Base-by-base conservation (phyloP, 768 basidiomycete species). In the Hypsizygus marmoreus region DNA sequence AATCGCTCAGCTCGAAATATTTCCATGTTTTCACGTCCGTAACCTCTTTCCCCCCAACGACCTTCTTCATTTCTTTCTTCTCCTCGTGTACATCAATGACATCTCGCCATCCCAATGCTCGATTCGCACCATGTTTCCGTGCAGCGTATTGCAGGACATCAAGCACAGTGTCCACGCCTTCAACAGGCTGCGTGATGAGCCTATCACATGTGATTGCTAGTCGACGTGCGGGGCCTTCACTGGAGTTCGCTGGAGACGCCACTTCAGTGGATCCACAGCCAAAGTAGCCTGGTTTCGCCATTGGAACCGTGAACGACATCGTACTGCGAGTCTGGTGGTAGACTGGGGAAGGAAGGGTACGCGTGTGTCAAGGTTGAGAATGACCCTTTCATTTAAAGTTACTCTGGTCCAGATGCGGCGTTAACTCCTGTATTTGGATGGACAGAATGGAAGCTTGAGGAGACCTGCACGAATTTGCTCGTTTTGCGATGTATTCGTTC, bases 11-110 rank as follows among this genome's bases (percentile, higher is more conserved):
- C 67, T 94, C 79, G 68, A 91, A 99, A 69, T 87, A 98, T 62
- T 88, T 91, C 95, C 95, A 99, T 45, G 76, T 91, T 80, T 99
- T 99, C 65, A 72, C 91, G 75, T 98, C 89, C 3, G 68, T 82
- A 23, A 84, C 75, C 64, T 92, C 81, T 65, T 93, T 85, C 24
- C 95, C 95, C 4, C 75, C 85, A 32, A 94, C 82, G 23, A 74
- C 71, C 75, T 93, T 95, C 62, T 79, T 86, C 25, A 97, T 80
- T 58, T 92, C 83, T 71, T 97, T 97, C 63, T 84, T 85, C 68
- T 97, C 95, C 57, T 91, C 83, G 60, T 91, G 73, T 16, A 84
- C 70, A 4, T 72, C 61, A 41, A 90, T 59, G 25, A 94, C 56
- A 44, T 91, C 88, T 26, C 97, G 74, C 75, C 82, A 87, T 0